Evolutionary conservation across 169 alveolate species (phyloP), one percentile per base, ranked within the genome.

Genomic region (Cyclospora cayetanensis): DNA sequence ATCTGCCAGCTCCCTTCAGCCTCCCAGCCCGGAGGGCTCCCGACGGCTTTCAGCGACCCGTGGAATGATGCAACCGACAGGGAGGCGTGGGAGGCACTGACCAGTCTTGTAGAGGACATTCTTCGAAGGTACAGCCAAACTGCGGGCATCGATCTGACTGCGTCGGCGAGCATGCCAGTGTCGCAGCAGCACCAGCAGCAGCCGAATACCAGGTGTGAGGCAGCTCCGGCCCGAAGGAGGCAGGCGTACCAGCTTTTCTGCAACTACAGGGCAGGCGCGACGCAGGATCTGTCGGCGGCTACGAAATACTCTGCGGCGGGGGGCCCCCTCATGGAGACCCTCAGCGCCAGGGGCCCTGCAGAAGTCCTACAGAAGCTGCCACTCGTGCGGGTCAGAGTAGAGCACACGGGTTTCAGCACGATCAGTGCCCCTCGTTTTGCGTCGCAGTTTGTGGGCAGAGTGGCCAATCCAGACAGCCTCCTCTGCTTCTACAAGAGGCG

Each of bases 391-490:
- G 35, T 90, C 27, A 18, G 90, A 0, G 93, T 90, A 2, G 93
- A 90, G 31, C 85, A 90, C 63, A 22, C 93, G 15, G 90, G 90
- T 12, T 53, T 27, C 53, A 27, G 90, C 18, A 77, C 93, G 68
- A 53, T 90, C 72, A 90, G 85, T 80, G 39, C 80, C 37, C 39
- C 89, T 50, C 88, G 93, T 0, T 90, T 90, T 37, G 93, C 90
- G 15, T 65, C 79, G 11, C 93, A 90, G 82, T 90, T 90, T 37
- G 72, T 79, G 29, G 90, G 93, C 29, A 20, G 79, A 1, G 93
- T 90, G 5, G 93, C 93, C 15, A 90, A 90, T 34, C 93, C 93
- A 1, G 88, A 35, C 29, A 90, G 79, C 68, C 29, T 90, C 1
- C 55, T 90, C 0, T 90, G 37, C 43, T 90, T 90, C 34, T 72